A percentile compares a stretch with the other conserved stretches of the same genome.
Evolutionary conservation across 768 basidiomycete genomes (phyloP).

Genomic region (Gloeopeniophorella convolvens): DNA sequence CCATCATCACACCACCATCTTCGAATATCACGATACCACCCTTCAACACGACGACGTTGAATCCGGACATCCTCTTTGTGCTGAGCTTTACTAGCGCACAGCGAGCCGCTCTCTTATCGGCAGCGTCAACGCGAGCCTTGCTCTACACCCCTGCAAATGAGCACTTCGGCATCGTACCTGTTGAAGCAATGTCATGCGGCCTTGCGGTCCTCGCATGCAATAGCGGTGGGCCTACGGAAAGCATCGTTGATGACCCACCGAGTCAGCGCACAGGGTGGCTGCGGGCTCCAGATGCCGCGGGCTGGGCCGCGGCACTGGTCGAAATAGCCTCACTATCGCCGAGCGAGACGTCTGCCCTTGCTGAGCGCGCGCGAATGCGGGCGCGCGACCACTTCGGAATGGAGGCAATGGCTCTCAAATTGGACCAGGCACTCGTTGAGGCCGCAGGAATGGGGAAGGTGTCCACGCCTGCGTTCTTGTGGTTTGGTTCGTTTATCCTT

Average conservation of each 20-base stretch:
- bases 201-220: slow-evolving; percentile 85
- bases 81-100: slow-evolving; percentile 86
- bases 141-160: slow-evolving; percentile 95
- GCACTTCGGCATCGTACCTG: slow-evolving; percentile 95
- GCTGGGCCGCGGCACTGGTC: slow-evolving; percentile 66
- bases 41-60: slow-evolving; percentile 31
- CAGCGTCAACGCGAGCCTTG: slow-evolving; percentile 59
- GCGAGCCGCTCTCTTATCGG: slow-evolving; percentile 71
- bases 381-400: slow-evolving; percentile 67
- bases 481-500: slow-evolving; percentile 7
- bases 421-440: slow-evolving; percentile 50
- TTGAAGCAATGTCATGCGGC: slow-evolving; percentile 92
- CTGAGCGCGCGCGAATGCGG: slow-evolving; percentile 48
- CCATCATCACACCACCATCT: slow-evolving; percentile 46
- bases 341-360: slow-evolving; percentile 42
- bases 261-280: slow-evolving; percentile 73
- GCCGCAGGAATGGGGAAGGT: slow-evolving; percentile 51
- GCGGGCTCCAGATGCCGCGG: slow-evolving; percentile 46
- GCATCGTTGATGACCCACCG: slow-evolving; percentile 42
- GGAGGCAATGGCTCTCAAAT: slow-evolving; percentile 58
- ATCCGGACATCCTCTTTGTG: slow-evolving; percentile 76
- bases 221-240: slow-evolving; percentile 89
- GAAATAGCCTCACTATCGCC: slow-evolving; percentile 47
- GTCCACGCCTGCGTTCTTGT: slow-evolving; percentile 1
- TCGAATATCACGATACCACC: slow-evolving; percentile 33